Percentiles rank a stretch among this genome's conserved stretches.
These are phyloP conservation scores for Myxozyma lipomycoides DNA, from an alignment of 805 yeast species.

Conservation along the genomic window DNA sequence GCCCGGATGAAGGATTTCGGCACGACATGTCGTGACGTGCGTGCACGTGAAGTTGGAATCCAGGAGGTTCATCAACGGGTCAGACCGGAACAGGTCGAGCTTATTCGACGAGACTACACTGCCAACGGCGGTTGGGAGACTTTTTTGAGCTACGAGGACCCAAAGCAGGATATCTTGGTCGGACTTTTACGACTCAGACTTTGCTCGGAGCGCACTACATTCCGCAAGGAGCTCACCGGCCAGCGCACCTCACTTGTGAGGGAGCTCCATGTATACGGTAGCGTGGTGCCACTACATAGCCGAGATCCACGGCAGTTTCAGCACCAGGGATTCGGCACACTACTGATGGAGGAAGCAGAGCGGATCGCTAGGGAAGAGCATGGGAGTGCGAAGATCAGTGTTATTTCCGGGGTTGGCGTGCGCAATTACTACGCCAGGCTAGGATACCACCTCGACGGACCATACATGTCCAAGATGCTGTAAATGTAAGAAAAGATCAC, in stretches of 20 bases:
- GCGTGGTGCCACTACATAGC: slow-evolving; percentile 93
- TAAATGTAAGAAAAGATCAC: slow-evolving; percentile 11
- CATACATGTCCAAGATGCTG: slow-evolving; percentile 82
- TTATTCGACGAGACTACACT: slow-evolving; percentile 89
- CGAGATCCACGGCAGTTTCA: slow-evolving; percentile 97
- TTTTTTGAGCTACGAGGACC: slow-evolving; percentile 91
- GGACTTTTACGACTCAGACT: slow-evolving; percentile 84
- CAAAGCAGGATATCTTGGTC: slow-evolving; percentile 89
- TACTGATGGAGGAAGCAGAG: slow-evolving; percentile 97
- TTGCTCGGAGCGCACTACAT: slow-evolving; percentile 85
- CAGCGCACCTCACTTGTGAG: slow-evolving; percentile 94
- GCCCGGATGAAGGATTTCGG: slow-evolving; percentile 99
- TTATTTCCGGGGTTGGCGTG: slow-evolving; percentile 96
- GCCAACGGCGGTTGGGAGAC: slow-evolving; percentile 99
- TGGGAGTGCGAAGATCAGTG: slow-evolving; percentile 85
- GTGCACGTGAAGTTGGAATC: slow-evolving; percentile 97
- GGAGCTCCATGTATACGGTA: slow-evolving; percentile 94
- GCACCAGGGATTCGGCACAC: slow-evolving; percentile 97
- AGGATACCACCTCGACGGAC: slow-evolving; percentile 92
- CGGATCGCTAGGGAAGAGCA: slow-evolving; percentile 93
- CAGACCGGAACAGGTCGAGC: slow-evolving; percentile 93
- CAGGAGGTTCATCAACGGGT: slow-evolving; percentile 98
- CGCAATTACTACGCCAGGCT: slow-evolving; percentile 89
- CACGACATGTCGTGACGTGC: slow-evolving; percentile 88
- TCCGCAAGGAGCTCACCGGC: slow-evolving; percentile 75